Percentiles rank a stretch among this genome's conserved stretches.
phyloP scores from a whole-genome alignment of 805 yeast genomes.

The Ogataea salicorniae region DNA sequence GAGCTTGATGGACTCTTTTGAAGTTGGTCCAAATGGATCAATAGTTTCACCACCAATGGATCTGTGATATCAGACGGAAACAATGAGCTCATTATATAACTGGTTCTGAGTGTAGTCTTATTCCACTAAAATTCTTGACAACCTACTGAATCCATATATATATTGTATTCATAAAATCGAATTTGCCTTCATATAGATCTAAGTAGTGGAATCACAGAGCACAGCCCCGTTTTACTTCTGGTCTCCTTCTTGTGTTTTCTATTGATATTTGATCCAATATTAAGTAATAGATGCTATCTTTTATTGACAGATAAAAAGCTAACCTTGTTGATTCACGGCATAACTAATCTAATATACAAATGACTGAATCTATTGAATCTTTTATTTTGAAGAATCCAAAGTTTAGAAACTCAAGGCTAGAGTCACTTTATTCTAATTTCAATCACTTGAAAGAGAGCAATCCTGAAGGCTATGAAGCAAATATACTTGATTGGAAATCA shows the following conservation, averaged over 20 bases:
- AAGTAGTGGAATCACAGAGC: no score
- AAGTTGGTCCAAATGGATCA: slow-evolving; percentile 14
- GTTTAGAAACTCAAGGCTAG: slow-evolving; percentile 36
- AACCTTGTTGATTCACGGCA: no score
- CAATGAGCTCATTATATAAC: slow-evolving; percentile 3
- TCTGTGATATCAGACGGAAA: slow-evolving; percentile 10
- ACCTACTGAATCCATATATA: no score
- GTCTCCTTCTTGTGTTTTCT: no score
- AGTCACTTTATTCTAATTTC: slow-evolving; percentile 47
- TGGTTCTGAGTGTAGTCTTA: not conserved
- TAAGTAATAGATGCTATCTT: no score
- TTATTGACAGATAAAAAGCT: no score
- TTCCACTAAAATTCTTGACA: not conserved
- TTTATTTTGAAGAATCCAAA: slow-evolving; percentile 22
- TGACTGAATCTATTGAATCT: slow-evolving; percentile 6
- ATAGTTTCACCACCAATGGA: slow-evolving; percentile 14
- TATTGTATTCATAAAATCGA: no score
- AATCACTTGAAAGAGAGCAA: slow-evolving; percentile 37
- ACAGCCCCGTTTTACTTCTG: no score
- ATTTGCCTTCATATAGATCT: no score
- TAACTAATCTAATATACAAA: not conserved
- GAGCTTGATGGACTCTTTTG: slow-evolving; percentile 1
- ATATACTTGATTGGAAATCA: slow-evolving; percentile 41
- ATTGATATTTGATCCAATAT: no score
- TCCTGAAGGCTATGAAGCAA: slow-evolving; percentile 47